Evolutionary conservation across 2,329 filamentous ascomycete genomes (phyloP).

Genomic region (Alternaria brassicae): DNA sequence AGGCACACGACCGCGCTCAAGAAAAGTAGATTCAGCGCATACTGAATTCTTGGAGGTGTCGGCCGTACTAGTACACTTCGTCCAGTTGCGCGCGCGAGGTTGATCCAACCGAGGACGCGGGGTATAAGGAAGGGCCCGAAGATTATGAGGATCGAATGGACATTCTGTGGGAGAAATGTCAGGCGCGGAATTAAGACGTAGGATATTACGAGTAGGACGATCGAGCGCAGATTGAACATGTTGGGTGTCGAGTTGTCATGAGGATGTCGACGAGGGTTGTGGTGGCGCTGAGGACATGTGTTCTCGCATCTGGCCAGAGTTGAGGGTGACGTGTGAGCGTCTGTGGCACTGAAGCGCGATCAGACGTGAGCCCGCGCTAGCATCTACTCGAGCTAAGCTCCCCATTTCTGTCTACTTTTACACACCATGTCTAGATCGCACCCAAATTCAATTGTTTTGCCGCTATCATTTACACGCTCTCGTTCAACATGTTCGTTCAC

Average conservation of each 20-base stretch:
- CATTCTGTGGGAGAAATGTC: constrained; percentile 43
- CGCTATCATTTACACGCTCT: too few relatives aligned
- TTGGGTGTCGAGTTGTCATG: constrained; percentile 19
- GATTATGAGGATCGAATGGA: constrained; percentile 55
- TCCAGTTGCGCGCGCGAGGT: constrained; percentile 56
- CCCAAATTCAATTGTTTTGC: neutral
- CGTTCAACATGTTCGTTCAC: neutral
- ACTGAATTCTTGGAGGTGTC: constrained; percentile 60
- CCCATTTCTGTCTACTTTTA: neutral
- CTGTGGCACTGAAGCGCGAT: constrained; percentile 15
- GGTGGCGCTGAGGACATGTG: constrained; percentile 18
- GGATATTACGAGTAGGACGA: constrained; percentile 41
- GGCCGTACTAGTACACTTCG: constrained; percentile 61
- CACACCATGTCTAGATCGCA: neutral
- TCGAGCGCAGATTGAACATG: constrained; percentile 46
- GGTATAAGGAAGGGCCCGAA: constrained; percentile 76
- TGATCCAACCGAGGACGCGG: constrained; percentile 70
- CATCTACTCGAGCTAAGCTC: too few relatives aligned
- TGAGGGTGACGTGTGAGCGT: constrained; percentile 17
- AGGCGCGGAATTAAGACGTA: constrained; percentile 49
- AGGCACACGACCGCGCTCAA: constrained; percentile 61
- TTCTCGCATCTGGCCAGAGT: constrained; percentile 12
- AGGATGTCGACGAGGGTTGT: neutral
- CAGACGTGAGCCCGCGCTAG: constrained; percentile 17
- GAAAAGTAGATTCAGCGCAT: constrained; percentile 68